These are phyloP conservation scores for Mycena polygramma DNA, from an alignment of 768 basidiomycete species.

Conservation along the genomic window DNA sequence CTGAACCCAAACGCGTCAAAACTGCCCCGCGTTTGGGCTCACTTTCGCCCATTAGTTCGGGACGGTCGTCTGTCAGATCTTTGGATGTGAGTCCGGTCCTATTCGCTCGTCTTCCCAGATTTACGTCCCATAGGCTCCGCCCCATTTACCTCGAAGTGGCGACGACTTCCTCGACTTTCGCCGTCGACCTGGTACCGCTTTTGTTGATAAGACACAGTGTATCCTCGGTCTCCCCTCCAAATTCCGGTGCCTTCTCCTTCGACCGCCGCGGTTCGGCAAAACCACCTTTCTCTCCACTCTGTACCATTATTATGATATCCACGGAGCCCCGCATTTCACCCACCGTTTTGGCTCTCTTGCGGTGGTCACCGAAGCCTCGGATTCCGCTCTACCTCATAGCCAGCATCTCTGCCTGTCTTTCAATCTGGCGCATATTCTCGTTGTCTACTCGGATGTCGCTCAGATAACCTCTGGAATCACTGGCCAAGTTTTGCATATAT, in stretches of 20 bases:
- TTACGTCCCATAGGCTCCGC: too few species aligned
- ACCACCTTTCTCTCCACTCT: conserved; percentile 12
- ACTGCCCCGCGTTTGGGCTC: background rate
- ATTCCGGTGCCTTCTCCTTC: conserved; percentile 11
- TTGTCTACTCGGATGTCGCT: background rate
- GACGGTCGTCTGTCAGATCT: too few species aligned
- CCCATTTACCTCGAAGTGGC: too few species aligned
- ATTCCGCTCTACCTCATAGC: background rate
- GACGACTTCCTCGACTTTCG: background rate
- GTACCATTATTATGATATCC: conserved; percentile 6
- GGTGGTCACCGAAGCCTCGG: background rate
- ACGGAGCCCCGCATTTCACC: background rate
- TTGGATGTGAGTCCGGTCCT: too few species aligned
- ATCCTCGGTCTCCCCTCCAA: background rate
- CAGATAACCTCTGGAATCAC: background rate
- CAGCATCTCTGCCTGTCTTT: background rate
- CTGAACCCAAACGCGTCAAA: too few species aligned
- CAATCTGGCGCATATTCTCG: background rate
- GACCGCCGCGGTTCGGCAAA: conserved; percentile 22
- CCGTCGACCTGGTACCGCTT: background rate
- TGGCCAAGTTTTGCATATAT: background rate
- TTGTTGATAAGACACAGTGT: conserved; percentile 4
- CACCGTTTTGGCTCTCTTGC: conserved; percentile 3
- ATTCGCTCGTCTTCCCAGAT: too few species aligned
- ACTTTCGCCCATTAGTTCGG: too few species aligned